Evolutionary conservation across 2,329 filamentous ascomycete species (phyloP).

Genomic region (Dothistroma pini): DNA sequence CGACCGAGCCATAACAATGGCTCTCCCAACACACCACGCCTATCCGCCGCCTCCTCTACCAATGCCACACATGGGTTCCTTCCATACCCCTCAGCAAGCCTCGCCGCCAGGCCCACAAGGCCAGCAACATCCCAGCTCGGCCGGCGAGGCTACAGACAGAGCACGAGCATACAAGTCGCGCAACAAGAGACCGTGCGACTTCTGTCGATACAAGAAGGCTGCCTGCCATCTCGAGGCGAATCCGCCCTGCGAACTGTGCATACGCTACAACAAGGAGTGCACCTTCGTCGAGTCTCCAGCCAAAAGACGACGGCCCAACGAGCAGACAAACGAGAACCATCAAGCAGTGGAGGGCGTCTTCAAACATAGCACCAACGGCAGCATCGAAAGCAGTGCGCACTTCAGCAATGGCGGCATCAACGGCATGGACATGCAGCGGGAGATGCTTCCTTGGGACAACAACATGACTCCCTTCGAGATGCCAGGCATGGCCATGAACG

Average conservation of each 20-base stretch:
- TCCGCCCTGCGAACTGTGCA: constrained; percentile 44
- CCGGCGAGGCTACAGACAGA: constrained; percentile 25
- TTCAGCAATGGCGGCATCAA: constrained; percentile 23
- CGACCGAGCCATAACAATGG: neutral
- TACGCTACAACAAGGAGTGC: constrained; percentile 43
- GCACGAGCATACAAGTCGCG: constrained; percentile 37
- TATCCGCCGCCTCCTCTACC: constrained; percentile 9
- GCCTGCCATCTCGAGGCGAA: constrained; percentile 43
- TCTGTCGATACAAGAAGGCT: constrained; percentile 45
- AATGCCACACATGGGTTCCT: neutral
- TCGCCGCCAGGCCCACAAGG: constrained; percentile 1
- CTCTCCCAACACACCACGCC: constrained; percentile 6
- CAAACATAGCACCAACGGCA: constrained; percentile 18
- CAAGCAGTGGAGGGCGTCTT: constrained; percentile 15
- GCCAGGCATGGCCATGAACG: constrained; percentile 24
- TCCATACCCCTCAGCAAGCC: constrained; percentile 6
- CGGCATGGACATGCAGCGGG: constrained; percentile 27
- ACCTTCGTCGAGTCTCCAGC: constrained; percentile 44
- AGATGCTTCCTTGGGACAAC: constrained; percentile 30
- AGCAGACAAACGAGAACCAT: constrained; percentile 19
- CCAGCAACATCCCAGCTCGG: constrained; percentile 8
- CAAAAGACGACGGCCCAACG: constrained; percentile 33
- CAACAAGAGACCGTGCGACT: constrained; percentile 45
- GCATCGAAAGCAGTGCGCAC: constrained; percentile 17
- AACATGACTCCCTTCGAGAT: constrained; percentile 29